Evolutionary conservation across 805 yeast species (phyloP).

Genomic region (Ogataea nonfermentans): DNA sequence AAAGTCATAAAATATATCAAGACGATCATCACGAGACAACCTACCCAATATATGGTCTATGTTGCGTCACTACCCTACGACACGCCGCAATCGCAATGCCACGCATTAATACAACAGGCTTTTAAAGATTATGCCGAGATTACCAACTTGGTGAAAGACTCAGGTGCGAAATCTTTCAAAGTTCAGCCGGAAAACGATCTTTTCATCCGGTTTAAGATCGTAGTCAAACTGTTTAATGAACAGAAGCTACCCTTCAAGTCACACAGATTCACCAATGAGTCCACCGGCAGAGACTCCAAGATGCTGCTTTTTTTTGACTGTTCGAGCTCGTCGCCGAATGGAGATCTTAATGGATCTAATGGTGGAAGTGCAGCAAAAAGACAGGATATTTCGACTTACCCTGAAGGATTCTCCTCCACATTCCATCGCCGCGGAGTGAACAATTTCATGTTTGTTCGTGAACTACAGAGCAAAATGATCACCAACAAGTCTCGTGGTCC

Average conservation of each 20-base stretch:
- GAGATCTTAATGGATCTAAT: conserved; percentile 7
- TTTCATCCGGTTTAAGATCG: conserved; percentile 29
- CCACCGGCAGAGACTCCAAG: conserved; percentile 32
- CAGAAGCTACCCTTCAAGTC: conserved; percentile 29
- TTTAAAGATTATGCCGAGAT: conserved; percentile 30
- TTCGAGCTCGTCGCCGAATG: conserved; percentile 24
- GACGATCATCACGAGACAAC: conserved; percentile 29
- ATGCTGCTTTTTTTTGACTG: conserved; percentile 33
- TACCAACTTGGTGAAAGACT: conserved; percentile 20
- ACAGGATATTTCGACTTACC: conserved; percentile 35
- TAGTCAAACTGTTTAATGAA: conserved; percentile 26
- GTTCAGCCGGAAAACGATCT: conserved; percentile 27
- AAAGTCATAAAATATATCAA: conserved; percentile 25
- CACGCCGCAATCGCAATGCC: conserved; percentile 27
- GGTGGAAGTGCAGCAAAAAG: conserved; percentile 13
- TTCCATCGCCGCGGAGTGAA: conserved; percentile 48
- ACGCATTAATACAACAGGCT: conserved; percentile 24
- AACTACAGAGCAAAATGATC: conserved; percentile 45
- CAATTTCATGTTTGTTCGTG: conserved; percentile 51
- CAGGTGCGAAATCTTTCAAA: conserved; percentile 23
- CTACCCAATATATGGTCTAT: conserved; percentile 25
- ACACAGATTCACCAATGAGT: conserved; percentile 28
- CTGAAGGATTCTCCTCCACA: conserved; percentile 51
- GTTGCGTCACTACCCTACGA: conserved; percentile 32
- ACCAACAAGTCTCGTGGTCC: conserved; percentile 35